phyloP scores from a whole-genome alignment of 106 monocot species.

The Dendrobium nobile region DNA sequence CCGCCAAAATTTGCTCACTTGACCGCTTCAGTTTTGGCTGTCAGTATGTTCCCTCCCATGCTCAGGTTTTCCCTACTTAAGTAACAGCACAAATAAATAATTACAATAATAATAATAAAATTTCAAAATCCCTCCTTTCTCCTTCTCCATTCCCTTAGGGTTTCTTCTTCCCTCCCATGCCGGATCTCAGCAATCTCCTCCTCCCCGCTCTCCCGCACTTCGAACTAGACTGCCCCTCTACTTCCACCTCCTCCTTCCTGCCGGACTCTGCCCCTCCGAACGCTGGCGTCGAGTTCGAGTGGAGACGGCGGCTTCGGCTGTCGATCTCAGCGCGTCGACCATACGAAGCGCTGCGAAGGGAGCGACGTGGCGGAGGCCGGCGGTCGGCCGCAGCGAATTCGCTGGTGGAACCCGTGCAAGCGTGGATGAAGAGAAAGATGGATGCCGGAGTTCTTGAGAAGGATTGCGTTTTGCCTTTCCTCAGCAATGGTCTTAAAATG shows the following conservation, averaged over 20 bases:
- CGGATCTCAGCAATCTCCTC: conserved; percentile 15
- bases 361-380: conserved; percentile 13
- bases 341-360: conserved; percentile 20
- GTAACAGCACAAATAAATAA: background rate
- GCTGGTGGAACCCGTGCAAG: conserved; percentile 49
- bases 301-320: conserved; percentile 20
- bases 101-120: background rate
- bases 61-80: background rate
- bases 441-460: conserved; percentile 25
- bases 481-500: conserved; percentile 45
- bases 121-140: background rate
- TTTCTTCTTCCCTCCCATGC: conserved; percentile 13
- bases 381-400: conserved; percentile 15
- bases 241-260: background rate
- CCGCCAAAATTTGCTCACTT: background rate
- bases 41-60: background rate
- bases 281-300: conserved; percentile 12
- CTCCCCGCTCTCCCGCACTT: background rate
- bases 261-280: background rate
- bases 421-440: conserved; percentile 54
- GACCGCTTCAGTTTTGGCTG: background rate
- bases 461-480: conserved; percentile 67
- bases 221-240: background rate
- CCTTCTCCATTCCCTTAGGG: background rate
- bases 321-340: conserved; percentile 18